Evolutionary conservation across 306 rosid species (phyloP).

Genomic region (Quercus robur): DNA sequence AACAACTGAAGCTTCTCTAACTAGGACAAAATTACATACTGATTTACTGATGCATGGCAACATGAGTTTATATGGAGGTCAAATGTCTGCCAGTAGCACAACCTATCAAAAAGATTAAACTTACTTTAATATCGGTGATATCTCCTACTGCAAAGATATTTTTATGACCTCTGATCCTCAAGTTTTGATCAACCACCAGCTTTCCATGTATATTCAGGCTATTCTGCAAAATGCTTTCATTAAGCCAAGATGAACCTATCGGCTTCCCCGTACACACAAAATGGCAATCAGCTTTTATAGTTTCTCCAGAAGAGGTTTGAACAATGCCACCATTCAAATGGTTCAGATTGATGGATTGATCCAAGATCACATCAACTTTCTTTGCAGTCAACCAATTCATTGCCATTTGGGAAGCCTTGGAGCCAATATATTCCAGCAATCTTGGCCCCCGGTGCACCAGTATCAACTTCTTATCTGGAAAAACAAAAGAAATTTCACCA

Average conservation of each 20-base stretch:
- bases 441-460: conserved; percentile 67
- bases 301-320: conserved; percentile 55
- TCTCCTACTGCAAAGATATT: conserved; percentile 75
- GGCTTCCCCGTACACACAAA: conserved; percentile 55
- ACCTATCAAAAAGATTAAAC: conserved; percentile 4
- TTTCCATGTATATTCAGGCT: conserved; percentile 52
- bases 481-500: conserved; percentile 71
- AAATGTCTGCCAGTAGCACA: neutral
- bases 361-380: conserved; percentile 55
- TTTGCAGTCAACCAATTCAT: conserved; percentile 51
- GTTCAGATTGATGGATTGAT: conserved; percentile 37
- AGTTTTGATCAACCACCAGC: conserved; percentile 54
- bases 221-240: conserved; percentile 35
- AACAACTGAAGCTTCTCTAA: neutral
- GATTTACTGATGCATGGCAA: neutral
- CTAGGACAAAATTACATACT: neutral
- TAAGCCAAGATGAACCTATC: conserved; percentile 60
- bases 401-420: conserved; percentile 60
- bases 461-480: conserved; percentile 53
- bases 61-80: neutral
- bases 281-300: conserved; percentile 57
- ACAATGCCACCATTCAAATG: conserved; percentile 25
- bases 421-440: conserved; percentile 71
- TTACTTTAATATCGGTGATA: conserved; percentile 68
- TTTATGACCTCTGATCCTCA: conserved; percentile 52